A percentile compares a stretch with the other conserved stretches of the same genome.
Evolutionary conservation across 1,284 basidiomycete species (phyloP).

Genomic region (Schizopora paradoxa): DNA sequence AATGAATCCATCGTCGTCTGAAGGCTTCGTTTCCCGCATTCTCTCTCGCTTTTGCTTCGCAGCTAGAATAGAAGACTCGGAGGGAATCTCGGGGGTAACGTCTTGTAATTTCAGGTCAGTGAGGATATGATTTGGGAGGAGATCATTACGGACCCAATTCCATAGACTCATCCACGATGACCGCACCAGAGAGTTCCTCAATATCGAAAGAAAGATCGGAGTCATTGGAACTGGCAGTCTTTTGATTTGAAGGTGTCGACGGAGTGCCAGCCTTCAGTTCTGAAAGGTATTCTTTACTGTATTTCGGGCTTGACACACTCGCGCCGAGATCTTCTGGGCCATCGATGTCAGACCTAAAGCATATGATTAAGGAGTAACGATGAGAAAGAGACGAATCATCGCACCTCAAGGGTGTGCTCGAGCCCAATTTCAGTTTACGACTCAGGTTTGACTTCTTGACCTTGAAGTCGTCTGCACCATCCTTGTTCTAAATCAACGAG

Average conservation of each 20-base stretch:
- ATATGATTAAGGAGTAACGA: no score
- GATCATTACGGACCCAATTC: background rate
- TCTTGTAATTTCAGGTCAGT: conserved; percentile 18
- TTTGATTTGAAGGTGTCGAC: conserved; percentile 43
- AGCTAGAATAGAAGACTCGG: conserved; percentile 68
- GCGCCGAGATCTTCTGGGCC: no score
- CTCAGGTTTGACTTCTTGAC: conserved; percentile 75
- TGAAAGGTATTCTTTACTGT: conserved; percentile 74
- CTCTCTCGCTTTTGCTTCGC: conserved; percentile 79
- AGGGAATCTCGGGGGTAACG: conserved; percentile 55
- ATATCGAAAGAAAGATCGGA: conserved; percentile 48
- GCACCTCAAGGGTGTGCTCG: conserved; percentile 40
- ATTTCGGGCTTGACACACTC: conserved; percentile 57
- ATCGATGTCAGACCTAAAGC: no score
- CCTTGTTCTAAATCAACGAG: conserved; percentile 35
- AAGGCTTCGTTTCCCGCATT: conserved; percentile 34
- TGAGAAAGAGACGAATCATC: conserved; percentile 6
- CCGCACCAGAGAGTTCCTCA: conserved; percentile 37
- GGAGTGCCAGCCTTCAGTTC: conserved; percentile 82
- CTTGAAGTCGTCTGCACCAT: conserved; percentile 60
- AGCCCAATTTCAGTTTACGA: conserved; percentile 53
- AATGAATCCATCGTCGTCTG: conserved; percentile 71
- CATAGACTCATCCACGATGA: conserved; percentile 17
- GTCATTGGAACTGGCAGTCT: conserved; percentile 34
- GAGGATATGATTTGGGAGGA: conserved; percentile 2